Percentiles rank a stretch among this genome's conserved stretches.
Conservation (phyloP, 2,329 filamentous ascomycete genomes). For the Calonectria hongkongensis region DNA sequence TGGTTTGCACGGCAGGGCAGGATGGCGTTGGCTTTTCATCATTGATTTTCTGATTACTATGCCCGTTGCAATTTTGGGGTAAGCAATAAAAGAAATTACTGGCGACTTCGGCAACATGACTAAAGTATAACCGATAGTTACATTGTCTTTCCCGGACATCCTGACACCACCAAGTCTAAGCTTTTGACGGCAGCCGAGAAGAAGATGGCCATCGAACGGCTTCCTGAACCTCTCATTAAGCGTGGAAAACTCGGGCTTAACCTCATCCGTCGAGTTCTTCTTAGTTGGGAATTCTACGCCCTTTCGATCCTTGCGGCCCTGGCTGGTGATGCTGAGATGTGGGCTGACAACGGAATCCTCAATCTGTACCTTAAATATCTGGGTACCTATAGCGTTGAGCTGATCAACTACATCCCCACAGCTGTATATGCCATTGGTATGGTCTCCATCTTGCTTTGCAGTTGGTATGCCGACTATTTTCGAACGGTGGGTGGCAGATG, state of each 20-base stretch:
- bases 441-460: slow-evolving; percentile 26
- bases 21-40: slow-evolving; percentile 68
- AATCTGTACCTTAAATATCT: slow-evolving; percentile 56
- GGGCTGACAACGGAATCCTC: slow-evolving; percentile 31
- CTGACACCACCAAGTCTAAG: slow-evolving; percentile 48
- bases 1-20: slow-evolving; percentile 62
- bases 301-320: not conserved
- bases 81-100: not conserved
- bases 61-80: slow-evolving; percentile 55
- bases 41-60: slow-evolving; percentile 60
- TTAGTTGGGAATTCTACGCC: not conserved
- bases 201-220: slow-evolving; percentile 50
- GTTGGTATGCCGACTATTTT: slow-evolving; percentile 19
- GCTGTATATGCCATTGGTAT: slow-evolving; percentile 49
- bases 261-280: not conserved
- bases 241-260: slow-evolving; percentile 10
- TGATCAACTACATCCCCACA: slow-evolving; percentile 71
- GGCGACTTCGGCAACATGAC: not conserved
- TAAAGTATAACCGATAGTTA: slow-evolving; percentile 32
- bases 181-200: slow-evolving; percentile 38
- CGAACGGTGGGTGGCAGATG: slow-evolving; percentile 13
- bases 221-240: slow-evolving; percentile 10
- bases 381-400: slow-evolving; percentile 53
- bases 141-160: slow-evolving; percentile 58
- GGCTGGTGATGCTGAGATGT: slow-evolving; percentile 34